Base-by-base conservation (phyloP, 2,329 filamentous ascomycete genomes). In the Clonostachys sp. region DNA sequence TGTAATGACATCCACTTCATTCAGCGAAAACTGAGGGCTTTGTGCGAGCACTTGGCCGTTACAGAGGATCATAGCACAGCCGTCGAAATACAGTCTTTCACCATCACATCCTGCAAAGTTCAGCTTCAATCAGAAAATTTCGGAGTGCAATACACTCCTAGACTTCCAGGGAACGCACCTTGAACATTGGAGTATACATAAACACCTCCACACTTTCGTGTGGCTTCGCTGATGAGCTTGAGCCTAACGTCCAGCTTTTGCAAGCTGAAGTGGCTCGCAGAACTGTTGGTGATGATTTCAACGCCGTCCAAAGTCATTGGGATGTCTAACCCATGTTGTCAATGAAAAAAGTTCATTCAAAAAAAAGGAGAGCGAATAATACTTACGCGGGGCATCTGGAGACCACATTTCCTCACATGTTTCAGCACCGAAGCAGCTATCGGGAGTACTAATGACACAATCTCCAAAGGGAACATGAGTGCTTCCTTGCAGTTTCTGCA, bases 261-360 rank as follows among this genome's bases (percentile, higher is more conserved):
- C 16, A 65, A 51, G 16, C 54, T 55, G 57, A 83, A 81, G 61
- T 92, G 88, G 12, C 75, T 82, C 7, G 83, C 87, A 46, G 76
- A 83, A 4, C 76, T 81, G 62, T 92, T 92, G 9, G 81, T 81
- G 52, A 88, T 77, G 47, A 90, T 83, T 57, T 89, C 88, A 6
- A 82, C 80, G 5, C 89, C 88, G 55, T 83, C 75, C 3, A 90
- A 70, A n/a, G 78, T 77, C 50, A 34, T 53, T 34, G 17, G 13
- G 12, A n/a, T n/a, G 17, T 30, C 24, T 30, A 30, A 30, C 24
- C 24, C 24, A 30, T 30, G 24, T 10, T 10, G 10, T 30, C 24
- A 30, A 30, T 30, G 3, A 10, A 30, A 30, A 5, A 30, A 30
- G 24, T 30, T 10, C 24, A 10, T 10, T 30, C 9, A 30, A 30